A percentile compares a stretch with the other conserved stretches of the same genome.
phyloP scores from a whole-genome alignment of 306 rosid species.

The Citrullus mucosospermus region DNA sequence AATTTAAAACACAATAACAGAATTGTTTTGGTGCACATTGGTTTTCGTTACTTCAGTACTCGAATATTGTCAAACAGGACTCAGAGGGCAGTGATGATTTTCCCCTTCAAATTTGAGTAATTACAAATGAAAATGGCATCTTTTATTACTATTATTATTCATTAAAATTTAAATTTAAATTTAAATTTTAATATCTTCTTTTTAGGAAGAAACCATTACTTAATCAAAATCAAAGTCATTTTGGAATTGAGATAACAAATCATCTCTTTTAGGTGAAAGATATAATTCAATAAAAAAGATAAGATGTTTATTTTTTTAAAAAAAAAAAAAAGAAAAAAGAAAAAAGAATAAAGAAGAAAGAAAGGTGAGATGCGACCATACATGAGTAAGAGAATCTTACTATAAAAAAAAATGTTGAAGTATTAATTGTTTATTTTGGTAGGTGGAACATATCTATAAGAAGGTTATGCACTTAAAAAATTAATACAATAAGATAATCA shows the following conservation, averaged over 20 bases:
- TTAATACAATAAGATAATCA: background rate
- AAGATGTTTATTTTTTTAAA: no score
- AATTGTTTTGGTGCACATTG: background rate
- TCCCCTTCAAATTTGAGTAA: background rate
- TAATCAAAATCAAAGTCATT: background rate
- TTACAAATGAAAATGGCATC: background rate
- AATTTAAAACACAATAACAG: background rate
- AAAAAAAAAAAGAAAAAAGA: no score
- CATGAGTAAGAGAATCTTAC: background rate
- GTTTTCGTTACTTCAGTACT: background rate
- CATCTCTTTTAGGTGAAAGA: background rate
- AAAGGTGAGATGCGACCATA: background rate
- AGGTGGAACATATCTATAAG: background rate
- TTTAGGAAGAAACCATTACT: background rate
- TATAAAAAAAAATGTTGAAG: background rate
- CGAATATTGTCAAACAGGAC: background rate
- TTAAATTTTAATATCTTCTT: background rate
- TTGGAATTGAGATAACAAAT: background rate
- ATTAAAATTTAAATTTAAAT: background rate
- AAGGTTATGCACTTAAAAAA: background rate
- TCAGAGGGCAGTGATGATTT: no score
- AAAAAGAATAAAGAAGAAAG: background rate
- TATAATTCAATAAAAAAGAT: background rate
- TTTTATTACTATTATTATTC: background rate
- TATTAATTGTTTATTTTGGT: background rate